Conservation (phyloP, 352 stramenopile species). For the Albugo laibachii region DNA sequence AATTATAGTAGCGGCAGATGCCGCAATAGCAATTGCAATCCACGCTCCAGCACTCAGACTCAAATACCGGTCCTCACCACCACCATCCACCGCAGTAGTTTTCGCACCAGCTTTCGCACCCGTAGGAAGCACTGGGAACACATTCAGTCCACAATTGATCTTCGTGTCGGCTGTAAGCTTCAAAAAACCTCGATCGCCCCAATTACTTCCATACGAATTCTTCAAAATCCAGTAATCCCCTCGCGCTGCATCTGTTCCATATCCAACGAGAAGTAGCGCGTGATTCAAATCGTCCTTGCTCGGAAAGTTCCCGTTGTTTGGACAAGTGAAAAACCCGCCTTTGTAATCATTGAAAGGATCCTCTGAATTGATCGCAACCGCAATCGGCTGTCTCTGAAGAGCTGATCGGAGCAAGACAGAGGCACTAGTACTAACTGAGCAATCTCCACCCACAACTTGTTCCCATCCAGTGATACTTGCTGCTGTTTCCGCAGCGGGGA, state of each 20-base stretch:
- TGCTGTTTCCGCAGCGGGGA: conserved; percentile 15
- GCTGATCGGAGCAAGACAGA: conserved; percentile 40
- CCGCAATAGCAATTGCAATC: conserved; percentile 9
- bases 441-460: conserved; percentile 39
- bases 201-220: conserved; percentile 58
- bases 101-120: conserved; percentile 23
- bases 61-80: conserved; percentile 18
- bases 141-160: conserved; percentile 56
- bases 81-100: conserved; percentile 27
- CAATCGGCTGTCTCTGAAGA: conserved; percentile 48
- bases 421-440: conserved; percentile 23
- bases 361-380: conserved; percentile 60
- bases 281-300: conserved; percentile 44
- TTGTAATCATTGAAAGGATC: conserved; percentile 66
- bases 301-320: conserved; percentile 44
- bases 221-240: conserved; percentile 61
- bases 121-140: conserved; percentile 46
- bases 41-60: conserved; percentile 14
- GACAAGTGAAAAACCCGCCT: conserved; percentile 43
- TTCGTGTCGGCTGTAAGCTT: conserved; percentile 40
- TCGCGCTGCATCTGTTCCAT: conserved; percentile 10
- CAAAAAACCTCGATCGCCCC: conserved; percentile 51
- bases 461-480: conserved; percentile 48
- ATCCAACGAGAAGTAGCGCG: conserved; percentile 52
- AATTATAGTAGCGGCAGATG: conserved; percentile 9